These are phyloP conservation scores for Hypholoma sublateritium DNA, from an alignment of 768 basidiomycete species.

Conservation along the genomic window DNA sequence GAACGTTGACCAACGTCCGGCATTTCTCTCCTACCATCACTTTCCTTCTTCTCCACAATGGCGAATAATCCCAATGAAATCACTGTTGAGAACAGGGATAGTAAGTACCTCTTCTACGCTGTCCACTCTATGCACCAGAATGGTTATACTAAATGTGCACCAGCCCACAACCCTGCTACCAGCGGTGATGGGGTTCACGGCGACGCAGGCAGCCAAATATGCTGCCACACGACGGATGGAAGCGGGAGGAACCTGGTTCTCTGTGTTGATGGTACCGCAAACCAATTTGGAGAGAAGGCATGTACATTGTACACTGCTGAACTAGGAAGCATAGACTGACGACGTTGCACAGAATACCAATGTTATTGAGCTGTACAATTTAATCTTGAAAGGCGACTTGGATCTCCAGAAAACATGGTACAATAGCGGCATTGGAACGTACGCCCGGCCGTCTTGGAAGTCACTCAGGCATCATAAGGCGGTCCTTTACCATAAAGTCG, in stretches of 20 bases:
- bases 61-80: no score
- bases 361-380: slow-evolving; percentile 26
- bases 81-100: no score
- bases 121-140: no score
- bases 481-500: slow-evolving; percentile 25
- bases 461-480: slow-evolving; percentile 16
- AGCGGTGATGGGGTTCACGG: no score
- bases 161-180: no score
- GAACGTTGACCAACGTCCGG: no score
- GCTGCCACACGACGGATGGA: not conserved
- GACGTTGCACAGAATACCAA: slow-evolving; percentile 25
- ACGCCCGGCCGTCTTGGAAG: slow-evolving; percentile 19
- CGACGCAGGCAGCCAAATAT: no score
- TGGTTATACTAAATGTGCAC: no score
- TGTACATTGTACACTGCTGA: not conserved
- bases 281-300: slow-evolving; percentile 24
- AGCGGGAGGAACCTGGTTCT: slow-evolving; percentile 43
- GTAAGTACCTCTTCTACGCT: no score
- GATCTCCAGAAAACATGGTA: slow-evolving; percentile 26
- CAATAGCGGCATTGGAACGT: slow-evolving; percentile 33
- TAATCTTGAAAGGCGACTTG: slow-evolving; percentile 17
- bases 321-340: not conserved
- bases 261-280: slow-evolving; percentile 26
- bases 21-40: no score
- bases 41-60: no score